Conservation (phyloP, 2,329 filamentous ascomycete species). For the Fusarium pilosicola region DNA sequence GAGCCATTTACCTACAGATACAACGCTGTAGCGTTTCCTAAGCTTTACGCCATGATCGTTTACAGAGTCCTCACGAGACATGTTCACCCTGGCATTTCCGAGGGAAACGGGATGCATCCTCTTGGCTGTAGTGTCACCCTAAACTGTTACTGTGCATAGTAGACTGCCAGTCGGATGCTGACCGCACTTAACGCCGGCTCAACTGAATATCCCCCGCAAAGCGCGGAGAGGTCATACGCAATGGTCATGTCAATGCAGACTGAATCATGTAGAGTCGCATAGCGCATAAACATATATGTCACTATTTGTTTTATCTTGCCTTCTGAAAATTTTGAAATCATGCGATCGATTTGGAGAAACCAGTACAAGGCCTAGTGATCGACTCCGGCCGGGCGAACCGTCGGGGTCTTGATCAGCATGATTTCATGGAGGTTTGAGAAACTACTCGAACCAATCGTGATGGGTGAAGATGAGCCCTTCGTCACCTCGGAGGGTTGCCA, state of each 20-base stretch:
- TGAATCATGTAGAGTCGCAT: constrained; percentile 13
- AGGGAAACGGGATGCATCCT: constrained; percentile 12
- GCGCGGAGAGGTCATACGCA: constrained; percentile 24
- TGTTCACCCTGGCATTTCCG: constrained; percentile 9
- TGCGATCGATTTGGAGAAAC: constrained; percentile 6
- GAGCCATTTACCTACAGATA: background rate
- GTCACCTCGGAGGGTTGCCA: background rate
- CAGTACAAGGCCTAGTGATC: constrained; percentile 2
- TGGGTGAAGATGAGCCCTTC: background rate
- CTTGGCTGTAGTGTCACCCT: background rate
- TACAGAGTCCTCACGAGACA: constrained; percentile 9
- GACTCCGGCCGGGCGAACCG: background rate
- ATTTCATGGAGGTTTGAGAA: constrained; percentile 11
- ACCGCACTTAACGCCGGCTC: background rate
- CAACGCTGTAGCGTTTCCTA: background rate
- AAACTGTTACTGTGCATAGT: background rate
- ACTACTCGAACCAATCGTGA: constrained; percentile 7
- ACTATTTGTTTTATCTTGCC: background rate
- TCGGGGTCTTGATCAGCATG: constrained; percentile 16
- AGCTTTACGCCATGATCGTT: background rate
- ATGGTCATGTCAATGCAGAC: constrained; percentile 8
- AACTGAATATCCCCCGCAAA: constrained; percentile 16
- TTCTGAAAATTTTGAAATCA: constrained; percentile 12
- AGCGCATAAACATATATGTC: background rate
- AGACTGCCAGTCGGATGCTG: constrained; percentile 4